Conservation (phyloP, 2,329 filamentous ascomycete genomes). For the Seiridium unicorne region DNA sequence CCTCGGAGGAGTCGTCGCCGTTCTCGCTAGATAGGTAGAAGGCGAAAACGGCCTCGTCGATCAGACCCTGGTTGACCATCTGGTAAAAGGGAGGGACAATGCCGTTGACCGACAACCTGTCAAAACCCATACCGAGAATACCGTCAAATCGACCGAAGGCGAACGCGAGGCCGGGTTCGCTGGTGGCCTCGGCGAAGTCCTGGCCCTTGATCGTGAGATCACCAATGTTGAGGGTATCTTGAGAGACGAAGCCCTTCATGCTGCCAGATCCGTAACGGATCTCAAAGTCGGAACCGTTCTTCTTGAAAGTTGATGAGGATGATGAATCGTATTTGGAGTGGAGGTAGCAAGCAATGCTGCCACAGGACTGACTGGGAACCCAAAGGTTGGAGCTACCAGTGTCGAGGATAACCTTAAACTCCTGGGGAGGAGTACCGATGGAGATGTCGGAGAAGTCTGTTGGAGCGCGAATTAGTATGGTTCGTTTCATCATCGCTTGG, state of each 20-base stretch:
- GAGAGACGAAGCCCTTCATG: conserved; percentile 89
- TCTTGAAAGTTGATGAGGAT: conserved; percentile 84
- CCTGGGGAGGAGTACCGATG: conserved; percentile 87
- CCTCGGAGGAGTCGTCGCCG: conserved; percentile 73
- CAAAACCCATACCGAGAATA: conserved; percentile 90
- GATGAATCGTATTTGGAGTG: conserved; percentile 96
- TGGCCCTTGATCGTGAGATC: conserved; percentile 86
- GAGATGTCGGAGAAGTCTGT: conserved; percentile 95
- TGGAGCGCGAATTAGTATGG: conserved; percentile 5
- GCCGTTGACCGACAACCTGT: conserved; percentile 94
- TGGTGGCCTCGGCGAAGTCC: conserved; percentile 94
- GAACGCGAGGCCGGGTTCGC: conserved; percentile 93
- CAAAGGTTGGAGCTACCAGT: conserved; percentile 99
- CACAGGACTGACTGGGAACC: conserved; percentile 89
- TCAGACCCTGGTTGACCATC: conserved; percentile 83
- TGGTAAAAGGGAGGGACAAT: conserved; percentile 96
- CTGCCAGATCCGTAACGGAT: conserved; percentile 95
- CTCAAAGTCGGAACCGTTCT: conserved; percentile 89
- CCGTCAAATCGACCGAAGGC: conserved; percentile 97
- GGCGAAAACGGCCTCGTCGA: conserved; percentile 91
- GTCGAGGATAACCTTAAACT: conserved; percentile 97
- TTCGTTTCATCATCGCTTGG: neutral
- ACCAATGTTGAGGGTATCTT: conserved; percentile 83
- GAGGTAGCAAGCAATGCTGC: conserved; percentile 96
- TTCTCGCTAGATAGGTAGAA: conserved; percentile 87